A percentile compares a stretch with the other conserved stretches of the same genome.
phyloP scores from a whole-genome alignment of 2,329 filamentous ascomycete species.

The Phaeosphaeriaceae sp. region DNA sequence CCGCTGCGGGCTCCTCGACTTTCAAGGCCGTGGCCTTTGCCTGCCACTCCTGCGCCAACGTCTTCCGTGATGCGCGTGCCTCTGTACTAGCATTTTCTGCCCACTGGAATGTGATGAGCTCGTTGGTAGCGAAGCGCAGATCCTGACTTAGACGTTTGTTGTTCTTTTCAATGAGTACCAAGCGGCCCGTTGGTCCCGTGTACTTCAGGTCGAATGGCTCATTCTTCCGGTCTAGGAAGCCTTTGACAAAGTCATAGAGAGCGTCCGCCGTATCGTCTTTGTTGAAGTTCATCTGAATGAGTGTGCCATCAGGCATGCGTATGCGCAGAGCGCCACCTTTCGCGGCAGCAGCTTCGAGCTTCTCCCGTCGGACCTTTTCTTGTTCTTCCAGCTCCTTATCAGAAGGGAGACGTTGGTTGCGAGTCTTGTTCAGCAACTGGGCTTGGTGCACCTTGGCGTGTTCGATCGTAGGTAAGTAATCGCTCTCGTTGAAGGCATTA shows the following conservation, averaged over 20 bases:
- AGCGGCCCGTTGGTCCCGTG: conserved; percentile 60
- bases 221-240: conserved; percentile 69
- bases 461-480: conserved; percentile 77
- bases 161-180: conserved; percentile 53
- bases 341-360: conserved; percentile 75
- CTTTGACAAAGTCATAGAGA: conserved; percentile 77
- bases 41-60: conserved; percentile 66
- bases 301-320: conserved; percentile 45
- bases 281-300: conserved; percentile 74
- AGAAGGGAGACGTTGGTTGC: conserved; percentile 78
- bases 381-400: conserved; percentile 94
- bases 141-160: conserved; percentile 71
- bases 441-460: conserved; percentile 79
- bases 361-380: conserved; percentile 93
- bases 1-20: conserved; percentile 61
- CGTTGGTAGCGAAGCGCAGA: conserved; percentile 72
- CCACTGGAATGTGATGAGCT: conserved; percentile 81
- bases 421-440: conserved; percentile 78
- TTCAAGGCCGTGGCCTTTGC: conserved; percentile 71
- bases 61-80: conserved; percentile 60
- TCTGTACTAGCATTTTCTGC: conserved; percentile 66
- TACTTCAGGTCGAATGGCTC: conserved; percentile 77
- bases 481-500: conserved; percentile 70
- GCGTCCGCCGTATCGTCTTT: conserved; percentile 72
- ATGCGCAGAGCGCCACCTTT: conserved; percentile 6